These are phyloP conservation scores for Kregervanrija delftensis DNA, from an alignment of 805 yeast species.

Conservation along the genomic window DNA sequence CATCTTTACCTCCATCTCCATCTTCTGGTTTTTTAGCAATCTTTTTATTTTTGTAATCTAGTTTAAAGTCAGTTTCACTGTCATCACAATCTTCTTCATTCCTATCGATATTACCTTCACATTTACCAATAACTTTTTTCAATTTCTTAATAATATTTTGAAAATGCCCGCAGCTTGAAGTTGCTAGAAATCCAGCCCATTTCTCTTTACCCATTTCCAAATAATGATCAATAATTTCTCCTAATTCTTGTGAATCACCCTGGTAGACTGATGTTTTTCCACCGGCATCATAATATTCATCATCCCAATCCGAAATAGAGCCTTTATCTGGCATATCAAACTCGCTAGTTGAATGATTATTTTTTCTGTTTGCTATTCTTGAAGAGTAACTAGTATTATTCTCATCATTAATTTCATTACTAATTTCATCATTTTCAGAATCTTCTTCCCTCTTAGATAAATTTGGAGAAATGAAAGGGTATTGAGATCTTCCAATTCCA, in stretches of 20 bases:
- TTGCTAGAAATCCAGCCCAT: slow-evolving; percentile 23
- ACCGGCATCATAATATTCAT: slow-evolving; percentile 15
- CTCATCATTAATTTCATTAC: too few species aligned
- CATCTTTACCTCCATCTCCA: neutral
- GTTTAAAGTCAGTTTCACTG: neutral
- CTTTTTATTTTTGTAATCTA: neutral
- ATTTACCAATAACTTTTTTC: slow-evolving; percentile 7
- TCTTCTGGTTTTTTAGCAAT: neutral
- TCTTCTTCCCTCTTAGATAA: too few species aligned
- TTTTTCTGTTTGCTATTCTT: too few species aligned
- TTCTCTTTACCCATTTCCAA: slow-evolving; percentile 21
- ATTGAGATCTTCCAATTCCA: too few species aligned
- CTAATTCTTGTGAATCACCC: slow-evolving; percentile 21
- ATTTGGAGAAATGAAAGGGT: too few species aligned
- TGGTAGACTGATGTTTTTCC: slow-evolving; percentile 17
- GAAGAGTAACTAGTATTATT: too few species aligned
- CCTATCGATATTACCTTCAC: slow-evolving; percentile 6
- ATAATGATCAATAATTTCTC: slow-evolving; percentile 14
- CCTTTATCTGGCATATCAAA: slow-evolving; percentile 22
- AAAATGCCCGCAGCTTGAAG: slow-evolving; percentile 20
- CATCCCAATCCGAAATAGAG: slow-evolving; percentile 16
- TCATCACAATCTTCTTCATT: slow-evolving; percentile 3
- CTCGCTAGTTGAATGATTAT: neutral
- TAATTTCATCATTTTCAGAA: too few species aligned
- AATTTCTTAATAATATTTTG: slow-evolving; percentile 16